These are phyloP conservation scores for Trametes meyenii DNA, from an alignment of 768 basidiomycete species.

Conservation along the genomic window DNA sequence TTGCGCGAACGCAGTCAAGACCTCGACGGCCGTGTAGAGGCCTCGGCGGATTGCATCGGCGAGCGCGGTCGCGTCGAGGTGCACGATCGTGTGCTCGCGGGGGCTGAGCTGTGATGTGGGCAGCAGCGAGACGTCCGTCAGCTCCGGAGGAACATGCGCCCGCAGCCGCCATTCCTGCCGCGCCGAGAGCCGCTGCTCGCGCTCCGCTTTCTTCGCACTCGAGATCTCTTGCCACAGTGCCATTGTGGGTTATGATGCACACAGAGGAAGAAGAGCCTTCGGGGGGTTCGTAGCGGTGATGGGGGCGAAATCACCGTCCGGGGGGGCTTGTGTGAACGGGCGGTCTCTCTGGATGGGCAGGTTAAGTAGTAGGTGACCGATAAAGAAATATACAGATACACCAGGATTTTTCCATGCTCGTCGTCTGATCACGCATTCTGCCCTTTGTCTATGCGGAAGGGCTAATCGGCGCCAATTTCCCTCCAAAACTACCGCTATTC, in stretches of 20 bases:
- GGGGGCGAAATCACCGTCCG: conserved; percentile 17
- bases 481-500: not conserved
- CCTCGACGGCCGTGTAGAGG: conserved; percentile 38
- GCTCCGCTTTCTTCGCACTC: conserved; percentile 30
- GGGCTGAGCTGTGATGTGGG: conserved; percentile 33
- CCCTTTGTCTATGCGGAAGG: not conserved
- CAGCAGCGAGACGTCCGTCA: conserved; percentile 34
- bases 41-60: conserved; percentile 31
- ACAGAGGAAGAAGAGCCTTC: conserved; percentile 1
- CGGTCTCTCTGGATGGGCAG: not conserved
- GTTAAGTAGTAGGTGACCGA: conserved; percentile 21
- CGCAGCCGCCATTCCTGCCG: conserved; percentile 34
- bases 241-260: not conserved
- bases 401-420: not conserved
- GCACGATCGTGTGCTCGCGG: conserved; percentile 37
- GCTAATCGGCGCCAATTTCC: not conserved
- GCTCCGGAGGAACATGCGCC: conserved; percentile 20
- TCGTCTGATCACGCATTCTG: conserved; percentile 18
- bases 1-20: conserved; percentile 40
- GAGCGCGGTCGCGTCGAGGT: conserved; percentile 39
- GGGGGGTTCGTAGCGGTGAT: conserved; percentile 10
- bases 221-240: conserved; percentile 23
- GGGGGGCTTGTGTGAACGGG: conserved; percentile 19
- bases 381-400: conserved; percentile 2
- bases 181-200: conserved; percentile 30